Conservation (phyloP, 306 rosid genomes). For the Quercus wislizeni region DNA sequence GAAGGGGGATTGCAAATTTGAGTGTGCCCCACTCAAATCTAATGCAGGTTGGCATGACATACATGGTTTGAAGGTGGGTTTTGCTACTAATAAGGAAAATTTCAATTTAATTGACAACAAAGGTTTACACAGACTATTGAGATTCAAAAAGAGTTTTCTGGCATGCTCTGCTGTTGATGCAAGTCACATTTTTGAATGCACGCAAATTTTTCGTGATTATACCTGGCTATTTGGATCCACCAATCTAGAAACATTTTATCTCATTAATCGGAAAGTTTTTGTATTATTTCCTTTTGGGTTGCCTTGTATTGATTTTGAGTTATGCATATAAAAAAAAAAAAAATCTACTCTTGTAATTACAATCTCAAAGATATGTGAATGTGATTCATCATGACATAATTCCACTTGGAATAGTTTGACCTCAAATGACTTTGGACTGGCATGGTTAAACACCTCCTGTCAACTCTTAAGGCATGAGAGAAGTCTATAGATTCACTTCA, state of each 20-base stretch:
- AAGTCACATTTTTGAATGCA: slow-evolving; percentile 6
- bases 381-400: background rate
- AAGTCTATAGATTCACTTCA: background rate
- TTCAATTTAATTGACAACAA: background rate
- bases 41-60: slow-evolving; percentile 98
- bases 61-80: slow-evolving; percentile 75
- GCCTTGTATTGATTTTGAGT: slow-evolving; percentile 10
- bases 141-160: slow-evolving; percentile 2
- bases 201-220: slow-evolving; percentile 3
- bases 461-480: background rate
- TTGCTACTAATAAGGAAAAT: slow-evolving; percentile 20
- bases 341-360: background rate
- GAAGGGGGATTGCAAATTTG: slow-evolving; percentile 86
- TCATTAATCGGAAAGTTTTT: slow-evolving; percentile 1
- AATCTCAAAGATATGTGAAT: background rate
- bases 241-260: slow-evolving; percentile 5
- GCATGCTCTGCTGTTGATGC: background rate
- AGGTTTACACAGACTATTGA: slow-evolving; percentile 4
- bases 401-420: background rate
- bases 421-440: background rate
- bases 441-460: background rate
- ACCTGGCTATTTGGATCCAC: slow-evolving; percentile 18
- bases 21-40: slow-evolving; percentile 92
- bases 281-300: slow-evolving; percentile 2
- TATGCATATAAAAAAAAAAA: background rate